phyloP scores from a whole-genome alignment of 768 basidiomycete genomes.

The Pilatotrama ljubarskyi region DNA sequence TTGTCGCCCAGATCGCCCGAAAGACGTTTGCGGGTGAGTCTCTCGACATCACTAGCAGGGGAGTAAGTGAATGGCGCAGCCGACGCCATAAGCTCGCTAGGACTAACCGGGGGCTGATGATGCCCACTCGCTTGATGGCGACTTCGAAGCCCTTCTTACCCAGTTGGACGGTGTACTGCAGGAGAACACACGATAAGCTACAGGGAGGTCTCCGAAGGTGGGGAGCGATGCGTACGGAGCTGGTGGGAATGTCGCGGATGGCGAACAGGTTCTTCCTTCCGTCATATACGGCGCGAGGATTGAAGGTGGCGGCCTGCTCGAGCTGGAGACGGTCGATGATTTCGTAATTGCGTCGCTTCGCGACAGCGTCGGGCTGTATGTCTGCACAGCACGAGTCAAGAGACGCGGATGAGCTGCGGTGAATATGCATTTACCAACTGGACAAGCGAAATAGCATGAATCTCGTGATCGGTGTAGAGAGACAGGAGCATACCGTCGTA shows the following conservation, averaged over 20 bases:
- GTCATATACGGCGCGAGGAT: constrained; percentile 18
- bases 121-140: constrained; percentile 10
- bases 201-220: background rate
- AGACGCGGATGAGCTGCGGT: background rate
- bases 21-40: constrained; percentile 1
- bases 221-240: background rate
- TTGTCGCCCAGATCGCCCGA: background rate
- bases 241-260: background rate
- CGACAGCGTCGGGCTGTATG: background rate
- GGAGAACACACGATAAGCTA: background rate
- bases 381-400: background rate
- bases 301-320: constrained; percentile 11
- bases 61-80: background rate
- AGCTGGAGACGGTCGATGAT: constrained; percentile 15
- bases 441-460: background rate
- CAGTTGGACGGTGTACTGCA: constrained; percentile 9
- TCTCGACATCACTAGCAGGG: constrained; percentile 1
- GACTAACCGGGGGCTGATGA: constrained; percentile 10
- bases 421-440: constrained; percentile 11
- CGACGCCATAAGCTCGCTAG: background rate
- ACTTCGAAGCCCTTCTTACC: constrained; percentile 3
- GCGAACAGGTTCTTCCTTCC: constrained; percentile 21
- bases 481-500: constrained; percentile 21
- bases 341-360: constrained; percentile 11
- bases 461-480: too few species aligned